Percentiles rank a stretch among this genome's conserved stretches.
Conservation (phyloP, 805 yeast species). For the Candida manassasensis region DNA sequence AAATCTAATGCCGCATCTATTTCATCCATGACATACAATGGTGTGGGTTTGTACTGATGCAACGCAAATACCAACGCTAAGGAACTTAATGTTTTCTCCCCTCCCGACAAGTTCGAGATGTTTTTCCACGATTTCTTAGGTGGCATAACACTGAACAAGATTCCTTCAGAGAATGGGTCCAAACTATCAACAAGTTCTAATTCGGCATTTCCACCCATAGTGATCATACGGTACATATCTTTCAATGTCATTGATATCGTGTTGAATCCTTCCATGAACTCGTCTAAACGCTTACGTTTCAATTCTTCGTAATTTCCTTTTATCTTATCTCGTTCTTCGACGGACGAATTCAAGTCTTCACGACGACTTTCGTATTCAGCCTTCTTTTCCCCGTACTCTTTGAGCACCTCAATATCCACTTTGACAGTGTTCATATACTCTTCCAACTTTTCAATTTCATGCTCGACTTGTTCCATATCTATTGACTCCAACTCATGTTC, state of each 20-base stretch:
- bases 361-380: constrained; percentile 62
- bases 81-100: constrained; percentile 94
- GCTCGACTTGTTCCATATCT: constrained; percentile 45
- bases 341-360: constrained; percentile 63
- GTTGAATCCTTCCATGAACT: constrained; percentile 90
- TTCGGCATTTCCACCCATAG: constrained; percentile 99
- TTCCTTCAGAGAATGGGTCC: constrained; percentile 98
- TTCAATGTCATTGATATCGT: constrained; percentile 82
- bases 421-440: constrained; percentile 49
- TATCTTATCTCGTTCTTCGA: constrained; percentile 58
- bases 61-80: constrained; percentile 93
- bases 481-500: constrained; percentile 48
- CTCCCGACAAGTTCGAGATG: constrained; percentile 92
- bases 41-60: constrained; percentile 95
- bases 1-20: constrained; percentile 98
- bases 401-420: constrained; percentile 69
- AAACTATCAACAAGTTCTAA: constrained; percentile 89
- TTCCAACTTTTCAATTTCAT: constrained; percentile 52
- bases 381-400: constrained; percentile 68
- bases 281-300: constrained; percentile 70
- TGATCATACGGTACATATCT: constrained; percentile 97
- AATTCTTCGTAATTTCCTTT: constrained; percentile 61
- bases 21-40: constrained; percentile 97
- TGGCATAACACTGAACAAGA: constrained; percentile 96
- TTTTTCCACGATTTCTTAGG: constrained; percentile 98